Percentiles rank a stretch among this genome's conserved stretches.
Conservation (phyloP, 1,139 yeast species). For the Kurtzmaniella quercitrusa region DNA sequence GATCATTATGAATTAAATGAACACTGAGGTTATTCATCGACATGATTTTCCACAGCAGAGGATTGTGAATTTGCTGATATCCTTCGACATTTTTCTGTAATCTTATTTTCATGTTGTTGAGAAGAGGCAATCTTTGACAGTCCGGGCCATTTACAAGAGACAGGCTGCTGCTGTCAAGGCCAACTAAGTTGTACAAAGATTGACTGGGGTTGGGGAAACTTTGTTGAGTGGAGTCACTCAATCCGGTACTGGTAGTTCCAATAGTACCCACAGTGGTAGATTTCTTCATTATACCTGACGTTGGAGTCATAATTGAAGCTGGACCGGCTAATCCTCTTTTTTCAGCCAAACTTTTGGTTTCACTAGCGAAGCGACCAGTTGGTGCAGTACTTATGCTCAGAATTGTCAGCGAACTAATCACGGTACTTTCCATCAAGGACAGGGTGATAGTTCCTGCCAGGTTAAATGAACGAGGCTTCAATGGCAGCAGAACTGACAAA, state of each 20-base stretch:
- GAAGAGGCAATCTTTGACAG: constrained; percentile 17
- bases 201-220: constrained; percentile 7
- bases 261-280: constrained; percentile 1
- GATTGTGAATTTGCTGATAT: constrained; percentile 26
- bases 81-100: constrained; percentile 37
- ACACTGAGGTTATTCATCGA: constrained; percentile 37
- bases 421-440: constrained; percentile 28
- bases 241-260: not conserved
- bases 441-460: constrained; percentile 35
- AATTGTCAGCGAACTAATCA: not conserved
- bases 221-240: not conserved
- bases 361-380: not conserved
- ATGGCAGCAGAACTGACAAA: constrained; percentile 8
- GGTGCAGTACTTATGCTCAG: not conserved
- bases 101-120: constrained; percentile 33
- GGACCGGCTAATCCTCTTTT: not conserved
- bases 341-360: not conserved
- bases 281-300: constrained; percentile 10
- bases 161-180: constrained; percentile 6
- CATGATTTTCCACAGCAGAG: constrained; percentile 43
- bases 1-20: constrained; percentile 23
- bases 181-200: constrained; percentile 7
- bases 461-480: constrained; percentile 9
- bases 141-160: constrained; percentile 22
- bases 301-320: constrained; percentile 20